A percentile compares a stretch with the other conserved stretches of the same genome.
Conservation (phyloP, 352 stramenopile genomes). For the Phytophthora kernoviae region DNA sequence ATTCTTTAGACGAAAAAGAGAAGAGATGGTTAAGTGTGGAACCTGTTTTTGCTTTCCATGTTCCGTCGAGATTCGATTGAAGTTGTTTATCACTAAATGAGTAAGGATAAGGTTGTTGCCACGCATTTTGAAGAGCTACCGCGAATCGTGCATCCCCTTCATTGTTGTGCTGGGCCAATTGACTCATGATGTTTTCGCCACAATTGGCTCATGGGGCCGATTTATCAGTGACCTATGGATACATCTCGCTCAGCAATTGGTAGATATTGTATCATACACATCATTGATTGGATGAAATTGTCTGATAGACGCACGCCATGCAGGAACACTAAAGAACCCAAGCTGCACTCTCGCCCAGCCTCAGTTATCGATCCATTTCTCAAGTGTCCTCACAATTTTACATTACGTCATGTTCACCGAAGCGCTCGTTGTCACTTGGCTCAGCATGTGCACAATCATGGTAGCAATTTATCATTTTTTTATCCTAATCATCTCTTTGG, state of each 20-base stretch:
- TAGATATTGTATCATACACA: background rate
- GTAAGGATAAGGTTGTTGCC: too few species aligned
- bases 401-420: slow-evolving; percentile 51
- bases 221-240: too few species aligned
- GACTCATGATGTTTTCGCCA: too few species aligned
- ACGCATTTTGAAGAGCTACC: background rate
- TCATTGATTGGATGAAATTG: too few species aligned
- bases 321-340: slow-evolving; percentile 24
- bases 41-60: too few species aligned
- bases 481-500: background rate
- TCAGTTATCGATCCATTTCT: background rate
- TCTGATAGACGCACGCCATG: background rate
- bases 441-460: slow-evolving; percentile 67
- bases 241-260: slow-evolving; percentile 9
- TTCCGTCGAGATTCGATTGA: background rate
- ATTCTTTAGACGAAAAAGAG: slow-evolving; percentile 2
- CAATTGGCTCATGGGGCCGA: too few species aligned
- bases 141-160: too few species aligned
- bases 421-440: slow-evolving; percentile 61
- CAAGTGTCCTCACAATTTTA: background rate
- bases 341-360: background rate
- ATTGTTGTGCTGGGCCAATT: too few species aligned
- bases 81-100: background rate
- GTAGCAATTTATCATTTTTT: slow-evolving; percentile 21
- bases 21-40: background rate